A percentile compares a stretch with the other conserved stretches of the same genome.
Conservation (phyloP, 352 stramenopile genomes). For the Globisporangium nodosum region DNA sequence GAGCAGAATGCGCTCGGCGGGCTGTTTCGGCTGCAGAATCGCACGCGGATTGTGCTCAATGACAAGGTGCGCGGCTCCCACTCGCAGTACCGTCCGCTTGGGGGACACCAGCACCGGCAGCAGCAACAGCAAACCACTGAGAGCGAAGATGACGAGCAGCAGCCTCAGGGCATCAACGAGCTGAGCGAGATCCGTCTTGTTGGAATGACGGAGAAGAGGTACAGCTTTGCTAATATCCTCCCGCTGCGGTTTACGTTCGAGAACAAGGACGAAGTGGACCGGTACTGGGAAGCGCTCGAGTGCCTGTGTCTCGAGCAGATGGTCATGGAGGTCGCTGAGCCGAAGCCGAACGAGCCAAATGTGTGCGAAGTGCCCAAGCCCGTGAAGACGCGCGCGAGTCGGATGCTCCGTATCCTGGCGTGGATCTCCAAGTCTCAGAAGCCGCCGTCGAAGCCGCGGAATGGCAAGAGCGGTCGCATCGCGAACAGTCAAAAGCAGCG, state of each 20-base stretch:
- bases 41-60: conserved; percentile 46
- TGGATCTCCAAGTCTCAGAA: conserved; percentile 76
- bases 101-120: conserved; percentile 4
- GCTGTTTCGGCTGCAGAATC: conserved; percentile 53
- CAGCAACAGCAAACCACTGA: not conserved
- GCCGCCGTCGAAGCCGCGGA: conserved; percentile 11
- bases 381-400: conserved; percentile 45
- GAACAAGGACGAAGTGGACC: conserved; percentile 34
- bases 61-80: conserved; percentile 11
- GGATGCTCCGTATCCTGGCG: conserved; percentile 62
- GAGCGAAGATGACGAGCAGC: not conserved
- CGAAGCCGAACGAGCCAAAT: conserved; percentile 38
- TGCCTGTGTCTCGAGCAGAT: conserved; percentile 77
- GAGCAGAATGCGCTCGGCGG: conserved; percentile 72
- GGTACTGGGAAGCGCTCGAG: conserved; percentile 77
- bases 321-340: conserved; percentile 67
- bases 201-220: conserved; percentile 59
- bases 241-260: conserved; percentile 52
- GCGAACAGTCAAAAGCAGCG: conserved; percentile 17
- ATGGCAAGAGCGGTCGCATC: not conserved
- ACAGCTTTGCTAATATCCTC: conserved; percentile 55
- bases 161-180: conserved; percentile 19
- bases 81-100: not conserved
- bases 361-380: conserved; percentile 65
- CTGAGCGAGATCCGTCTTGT: conserved; percentile 37